Evolutionary conservation across 2,329 filamentous ascomycete genomes (phyloP), one percentile per base, ranked within the genome.

Genomic region (Ilyonectria mors-panacis): DNA sequence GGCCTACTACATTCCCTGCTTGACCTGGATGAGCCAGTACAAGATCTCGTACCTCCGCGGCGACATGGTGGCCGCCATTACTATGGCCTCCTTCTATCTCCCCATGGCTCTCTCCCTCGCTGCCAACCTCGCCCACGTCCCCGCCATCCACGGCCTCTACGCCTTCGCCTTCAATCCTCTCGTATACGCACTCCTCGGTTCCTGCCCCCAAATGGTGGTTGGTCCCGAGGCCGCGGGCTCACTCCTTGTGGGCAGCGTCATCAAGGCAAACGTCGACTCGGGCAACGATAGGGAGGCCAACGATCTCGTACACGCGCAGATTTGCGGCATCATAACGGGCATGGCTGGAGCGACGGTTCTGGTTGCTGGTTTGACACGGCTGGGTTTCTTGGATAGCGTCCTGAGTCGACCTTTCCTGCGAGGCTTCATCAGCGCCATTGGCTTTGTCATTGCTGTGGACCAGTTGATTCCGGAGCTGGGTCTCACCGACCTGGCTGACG

Each of bases 11-110:
- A 85, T 99, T 51, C 96, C 96, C 0, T 93, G 95, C 68, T 84
- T 97, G 71, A 94, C 92, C 70, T 99, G 96, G 96, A 92, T 97
- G 69, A 87, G 86, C 59, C 94, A 97, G 81, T 99, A 99, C 81
- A 90, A 88, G 73, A 91, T 90, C 87, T 88, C 89, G 4, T 97
- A 93, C 81, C 81, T 98, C 54, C 89, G 92, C 73, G 96, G 96
- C 54, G 96, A 99, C 80, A 83, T 98, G 19, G 85, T 97, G 15
- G 92, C 95, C 9, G 95, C 95, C 55, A 80, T 98, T 69, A 98
- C 96, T n/a, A 92, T 99, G 84, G 94, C 95, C n/a, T 97, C 95
- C 28, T 96, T 99, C 83, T 99, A 99, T 80, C 92, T 99, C 42
- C 96, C 96, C 58, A 98, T 99, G 95, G 93, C 94, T 0, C 88